Percentiles rank a stretch among this genome's conserved stretches.
These are phyloP conservation scores for Cynara cardunculus DNA, from an alignment of 129 eudicot species.

Conservation along the genomic window DNA sequence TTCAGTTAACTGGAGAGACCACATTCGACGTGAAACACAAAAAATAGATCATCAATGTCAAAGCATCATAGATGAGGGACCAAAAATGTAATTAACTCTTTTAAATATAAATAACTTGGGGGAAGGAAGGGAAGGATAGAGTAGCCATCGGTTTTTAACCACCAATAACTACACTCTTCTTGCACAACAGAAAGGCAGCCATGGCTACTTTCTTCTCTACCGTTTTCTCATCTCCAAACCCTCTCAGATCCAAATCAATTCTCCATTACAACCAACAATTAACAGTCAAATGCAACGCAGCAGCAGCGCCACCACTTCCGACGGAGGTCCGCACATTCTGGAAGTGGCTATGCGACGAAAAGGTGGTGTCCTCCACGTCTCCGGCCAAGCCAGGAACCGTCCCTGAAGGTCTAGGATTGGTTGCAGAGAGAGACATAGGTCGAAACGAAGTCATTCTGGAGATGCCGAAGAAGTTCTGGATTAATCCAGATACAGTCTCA, in stretches of 20 bases:
- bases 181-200: conserved; percentile 11
- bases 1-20: too few relatives aligned
- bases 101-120: background rate
- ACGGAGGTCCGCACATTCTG: conserved; percentile 71
- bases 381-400: conserved; percentile 81
- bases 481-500: conserved; percentile 75
- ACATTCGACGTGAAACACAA: too few relatives aligned
- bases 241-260: conserved; percentile 24
- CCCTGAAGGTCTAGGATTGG: conserved; percentile 76
- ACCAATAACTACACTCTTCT: conserved; percentile 14
- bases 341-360: conserved; percentile 84
- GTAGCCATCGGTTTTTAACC: conserved; percentile 18
- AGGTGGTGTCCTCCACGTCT: conserved; percentile 65
- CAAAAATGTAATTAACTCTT: too few relatives aligned
- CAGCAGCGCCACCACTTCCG: conserved; percentile 36
- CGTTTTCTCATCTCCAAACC: conserved; percentile 30
- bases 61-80: too few relatives aligned
- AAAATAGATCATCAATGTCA: too few relatives aligned
- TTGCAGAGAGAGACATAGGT: conserved; percentile 66
- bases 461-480: conserved; percentile 88
- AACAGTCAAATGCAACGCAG: conserved; percentile 28
- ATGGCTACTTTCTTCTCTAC: conserved; percentile 59
- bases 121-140: conserved; percentile 13
- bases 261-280: conserved; percentile 31
- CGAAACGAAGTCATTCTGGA: conserved; percentile 92